A percentile compares a stretch with the other conserved stretches of the same genome.
Evolutionary conservation across 73 alveolate species (phyloP).

Genomic region (Stentor roeselii): DNA sequence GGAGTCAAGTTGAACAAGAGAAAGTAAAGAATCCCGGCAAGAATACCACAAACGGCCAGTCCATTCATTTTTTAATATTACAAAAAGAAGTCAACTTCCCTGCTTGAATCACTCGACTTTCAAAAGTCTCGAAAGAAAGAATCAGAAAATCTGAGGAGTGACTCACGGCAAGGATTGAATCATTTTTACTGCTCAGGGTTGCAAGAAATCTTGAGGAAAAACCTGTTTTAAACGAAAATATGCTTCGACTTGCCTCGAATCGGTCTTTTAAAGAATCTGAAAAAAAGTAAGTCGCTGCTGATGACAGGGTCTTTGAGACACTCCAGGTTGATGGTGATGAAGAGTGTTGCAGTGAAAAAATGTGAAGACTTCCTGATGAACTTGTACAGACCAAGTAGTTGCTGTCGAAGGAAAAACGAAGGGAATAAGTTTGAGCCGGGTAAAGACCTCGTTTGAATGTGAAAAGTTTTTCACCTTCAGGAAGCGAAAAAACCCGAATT

Average conservation of each 20-base stretch:
- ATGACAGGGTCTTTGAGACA: neutral
- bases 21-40: neutral
- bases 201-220: neutral
- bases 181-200: neutral
- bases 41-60: neutral
- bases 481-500: conserved; percentile 73
- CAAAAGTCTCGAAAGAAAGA: neutral
- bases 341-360: conserved; percentile 9
- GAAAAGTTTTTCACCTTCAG: conserved; percentile 70
- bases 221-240: neutral
- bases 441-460: conserved; percentile 67
- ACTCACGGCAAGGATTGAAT: conserved; percentile 2
- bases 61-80: conserved; percentile 13
- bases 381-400: conserved; percentile 57
- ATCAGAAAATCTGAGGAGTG: neutral
- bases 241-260: neutral
- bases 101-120: too few species aligned
- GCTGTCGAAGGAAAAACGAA: conserved; percentile 53
- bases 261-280: neutral
- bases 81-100: too few species aligned
- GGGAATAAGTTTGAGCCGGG: conserved; percentile 50
- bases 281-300: conserved; percentile 8
- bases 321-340: neutral
- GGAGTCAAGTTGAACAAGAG: neutral
- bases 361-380: conserved; percentile 73